A percentile compares a stretch with the other conserved stretches of the same genome.
phyloP scores from a whole-genome alignment of 352 stramenopile species.

The Globisporangium recalcitrans region DNA sequence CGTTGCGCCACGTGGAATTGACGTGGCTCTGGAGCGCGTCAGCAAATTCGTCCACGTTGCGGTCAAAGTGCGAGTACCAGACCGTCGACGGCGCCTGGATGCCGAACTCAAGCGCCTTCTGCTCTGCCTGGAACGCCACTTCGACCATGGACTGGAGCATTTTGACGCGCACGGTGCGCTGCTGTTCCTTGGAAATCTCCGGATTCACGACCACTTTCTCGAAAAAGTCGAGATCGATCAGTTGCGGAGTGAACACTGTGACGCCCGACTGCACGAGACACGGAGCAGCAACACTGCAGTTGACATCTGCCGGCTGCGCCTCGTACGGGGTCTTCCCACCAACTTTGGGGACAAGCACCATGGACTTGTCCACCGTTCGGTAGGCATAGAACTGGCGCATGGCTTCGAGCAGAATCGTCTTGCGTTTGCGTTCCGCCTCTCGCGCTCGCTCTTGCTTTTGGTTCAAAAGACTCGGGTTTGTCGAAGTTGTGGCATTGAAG shows the following conservation, averaged over 20 bases:
- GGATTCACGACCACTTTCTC: constrained; percentile 18
- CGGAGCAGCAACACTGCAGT: constrained; percentile 22
- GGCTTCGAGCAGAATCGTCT: constrained; percentile 24
- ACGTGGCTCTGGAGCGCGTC: constrained; percentile 45
- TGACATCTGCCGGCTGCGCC: background rate
- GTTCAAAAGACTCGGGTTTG: background rate
- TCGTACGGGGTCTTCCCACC: background rate
- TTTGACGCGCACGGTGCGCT: constrained; percentile 27
- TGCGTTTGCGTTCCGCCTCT: background rate
- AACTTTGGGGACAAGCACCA: constrained; percentile 10
- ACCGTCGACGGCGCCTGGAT: constrained; percentile 52
- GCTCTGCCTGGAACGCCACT: constrained; percentile 41
- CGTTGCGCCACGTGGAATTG: constrained; percentile 24
- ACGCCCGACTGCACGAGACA: constrained; percentile 49
- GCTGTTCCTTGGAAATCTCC: constrained; percentile 7
- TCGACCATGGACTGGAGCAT: constrained; percentile 27
- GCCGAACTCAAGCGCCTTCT: constrained; percentile 30
- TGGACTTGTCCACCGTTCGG: constrained; percentile 22
- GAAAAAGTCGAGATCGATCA: constrained; percentile 26
- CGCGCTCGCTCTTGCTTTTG: background rate
- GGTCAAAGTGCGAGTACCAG: constrained; percentile 54
- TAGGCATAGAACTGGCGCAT: constrained; percentile 46
- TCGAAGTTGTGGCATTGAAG: background rate
- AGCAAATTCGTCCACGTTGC: constrained; percentile 45
- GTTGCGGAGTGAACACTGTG: constrained; percentile 52